A percentile compares a stretch with the other conserved stretches of the same genome.
Evolutionary conservation across 2,329 filamentous ascomycete genomes (phyloP).

Genomic region (Chalaropsis ovoidea): DNA sequence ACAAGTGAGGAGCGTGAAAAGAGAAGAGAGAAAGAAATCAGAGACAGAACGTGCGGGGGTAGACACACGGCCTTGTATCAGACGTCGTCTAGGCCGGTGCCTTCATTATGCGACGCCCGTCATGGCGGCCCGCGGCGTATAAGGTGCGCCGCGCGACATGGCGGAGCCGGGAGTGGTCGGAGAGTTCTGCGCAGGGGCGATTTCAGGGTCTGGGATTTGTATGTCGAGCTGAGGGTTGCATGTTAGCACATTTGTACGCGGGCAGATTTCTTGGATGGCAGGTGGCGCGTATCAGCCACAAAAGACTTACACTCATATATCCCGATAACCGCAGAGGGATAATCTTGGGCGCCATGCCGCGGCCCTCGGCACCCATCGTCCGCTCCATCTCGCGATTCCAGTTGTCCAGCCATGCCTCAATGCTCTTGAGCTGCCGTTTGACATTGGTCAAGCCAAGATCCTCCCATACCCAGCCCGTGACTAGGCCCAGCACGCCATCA

Average conservation of each 20-base stretch:
- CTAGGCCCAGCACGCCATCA: conserved; percentile 65
- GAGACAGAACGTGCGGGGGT: neutral
- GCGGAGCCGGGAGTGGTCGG: conserved; percentile 34
- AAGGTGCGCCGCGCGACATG: conserved; percentile 8
- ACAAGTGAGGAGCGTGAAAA: neutral
- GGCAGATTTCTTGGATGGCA: neutral
- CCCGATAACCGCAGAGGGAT: conserved; percentile 72
- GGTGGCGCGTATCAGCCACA: too few species aligned
- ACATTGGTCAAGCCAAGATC: conserved; percentile 68
- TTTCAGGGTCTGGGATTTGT: conserved; percentile 68
- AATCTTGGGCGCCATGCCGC: conserved; percentile 53
- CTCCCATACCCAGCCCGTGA: conserved; percentile 93
- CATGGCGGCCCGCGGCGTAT: conserved; percentile 2
- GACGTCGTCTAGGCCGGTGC: neutral
- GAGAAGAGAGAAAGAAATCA: neutral
- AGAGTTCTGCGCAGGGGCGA: conserved; percentile 45
- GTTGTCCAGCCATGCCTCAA: conserved; percentile 74
- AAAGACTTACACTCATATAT: conserved; percentile 63
- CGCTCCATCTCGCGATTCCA: conserved; percentile 71
- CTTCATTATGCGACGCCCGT: neutral
- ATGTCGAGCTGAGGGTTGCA: conserved; percentile 54
- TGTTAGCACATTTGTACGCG: neutral
- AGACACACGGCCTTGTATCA: neutral
- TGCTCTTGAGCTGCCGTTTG: conserved; percentile 57
- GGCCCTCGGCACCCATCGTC: conserved; percentile 42